These are phyloP conservation scores for Penicillium concentricum DNA, from an alignment of 2,329 filamentous ascomycete genomes.

Conservation along the genomic window DNA sequence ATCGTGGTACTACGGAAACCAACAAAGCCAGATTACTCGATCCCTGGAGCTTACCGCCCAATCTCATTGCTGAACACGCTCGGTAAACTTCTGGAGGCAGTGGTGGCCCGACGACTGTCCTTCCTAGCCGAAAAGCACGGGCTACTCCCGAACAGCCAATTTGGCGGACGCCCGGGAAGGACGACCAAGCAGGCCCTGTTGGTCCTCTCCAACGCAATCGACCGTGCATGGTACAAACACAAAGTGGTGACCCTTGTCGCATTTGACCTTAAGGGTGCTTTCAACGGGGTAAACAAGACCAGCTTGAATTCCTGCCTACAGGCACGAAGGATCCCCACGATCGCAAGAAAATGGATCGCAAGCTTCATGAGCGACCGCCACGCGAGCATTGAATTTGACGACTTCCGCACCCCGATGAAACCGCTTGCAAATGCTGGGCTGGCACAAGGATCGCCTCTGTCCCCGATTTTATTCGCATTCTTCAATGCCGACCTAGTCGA, in stretches of 20 bases:
- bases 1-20: too few relatives aligned
- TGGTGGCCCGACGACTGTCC: constrained; percentile 10
- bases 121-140: constrained; percentile 17
- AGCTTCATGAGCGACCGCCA: constrained; percentile 2
- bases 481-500: constrained; percentile 2
- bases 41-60: too few relatives aligned
- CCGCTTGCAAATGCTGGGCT: not conserved
- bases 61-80: too few relatives aligned
- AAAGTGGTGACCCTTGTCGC: not conserved
- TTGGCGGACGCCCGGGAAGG: constrained; percentile 19
- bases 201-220: constrained; percentile 19
- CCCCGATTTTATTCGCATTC: not conserved
- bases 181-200: constrained; percentile 25
- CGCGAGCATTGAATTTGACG: not conserved
- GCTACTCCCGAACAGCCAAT: constrained; percentile 24
- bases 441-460: not conserved
- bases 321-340: not conserved
- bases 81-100: too few relatives aligned
- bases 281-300: not conserved
- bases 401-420: not conserved
- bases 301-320: not conserved
- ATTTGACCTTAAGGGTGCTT: not conserved
- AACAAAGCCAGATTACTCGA: too few relatives aligned
- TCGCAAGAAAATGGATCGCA: not conserved
- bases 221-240: not conserved